Conservation (phyloP, 768 basidiomycete genomes). For the Cystofilobasidium macerans region DNA sequence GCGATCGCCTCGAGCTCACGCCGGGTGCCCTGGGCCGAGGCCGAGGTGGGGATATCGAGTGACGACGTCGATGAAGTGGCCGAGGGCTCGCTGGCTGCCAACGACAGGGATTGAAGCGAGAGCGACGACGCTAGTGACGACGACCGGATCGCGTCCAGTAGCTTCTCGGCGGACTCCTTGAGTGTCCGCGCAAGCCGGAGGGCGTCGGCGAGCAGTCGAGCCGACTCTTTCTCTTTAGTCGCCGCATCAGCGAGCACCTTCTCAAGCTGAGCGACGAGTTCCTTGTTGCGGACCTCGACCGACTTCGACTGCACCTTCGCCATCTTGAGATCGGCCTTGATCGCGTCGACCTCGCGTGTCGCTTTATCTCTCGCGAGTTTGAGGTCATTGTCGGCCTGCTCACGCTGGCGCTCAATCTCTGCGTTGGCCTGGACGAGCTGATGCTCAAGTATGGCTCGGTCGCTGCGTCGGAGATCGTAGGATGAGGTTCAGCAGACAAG, state of each 20-base stretch:
- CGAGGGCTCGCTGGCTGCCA: not conserved
- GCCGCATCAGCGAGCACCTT: not conserved
- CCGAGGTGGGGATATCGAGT: not conserved
- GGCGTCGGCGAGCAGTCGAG: conserved; percentile 6
- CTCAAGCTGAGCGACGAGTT: conserved; percentile 4
- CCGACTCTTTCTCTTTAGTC: conserved; percentile 8
- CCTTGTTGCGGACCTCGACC: not conserved
- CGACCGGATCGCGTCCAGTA: conserved; percentile 12
- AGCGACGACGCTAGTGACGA: conserved; percentile 20
- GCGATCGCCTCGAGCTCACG: conserved; percentile 21
- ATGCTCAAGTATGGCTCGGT: conserved; percentile 26
- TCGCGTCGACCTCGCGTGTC: conserved; percentile 16
- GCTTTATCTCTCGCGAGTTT: conserved; percentile 6
- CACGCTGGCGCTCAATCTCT: not conserved
- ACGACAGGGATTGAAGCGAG: not conserved
- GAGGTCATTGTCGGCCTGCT: not conserved
- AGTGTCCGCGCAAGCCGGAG: conserved; percentile 6
- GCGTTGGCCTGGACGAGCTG: conserved; percentile 14
- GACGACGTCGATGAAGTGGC: not conserved
- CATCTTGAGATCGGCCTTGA: conserved; percentile 23
- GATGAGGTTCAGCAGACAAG: too few relatives aligned
- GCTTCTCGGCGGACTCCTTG: conserved; percentile 20
- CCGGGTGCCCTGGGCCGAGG: not conserved
- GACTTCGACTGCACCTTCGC: conserved; percentile 6
- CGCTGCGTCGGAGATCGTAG: not conserved